Evolutionary conservation across 2,329 filamentous ascomycete species (phyloP).

Genomic region (Fusarium setosum): DNA sequence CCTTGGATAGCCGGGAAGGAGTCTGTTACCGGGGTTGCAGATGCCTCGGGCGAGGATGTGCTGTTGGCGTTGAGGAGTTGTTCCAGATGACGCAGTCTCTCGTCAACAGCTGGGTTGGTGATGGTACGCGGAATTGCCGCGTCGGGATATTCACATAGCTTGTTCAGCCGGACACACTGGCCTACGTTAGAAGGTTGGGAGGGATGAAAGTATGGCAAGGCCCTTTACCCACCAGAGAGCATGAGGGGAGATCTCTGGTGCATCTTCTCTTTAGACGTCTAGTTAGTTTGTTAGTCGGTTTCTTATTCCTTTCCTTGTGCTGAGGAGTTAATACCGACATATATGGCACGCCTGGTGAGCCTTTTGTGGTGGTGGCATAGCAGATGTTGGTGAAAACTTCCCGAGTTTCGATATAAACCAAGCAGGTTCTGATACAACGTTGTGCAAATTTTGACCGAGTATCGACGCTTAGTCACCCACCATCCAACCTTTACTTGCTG

Average conservation of each 20-base stretch:
- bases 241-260: slow-evolving; percentile 27
- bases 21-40: neutral
- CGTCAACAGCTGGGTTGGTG: neutral
- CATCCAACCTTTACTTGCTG: too few relatives aligned
- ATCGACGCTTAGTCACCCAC: too few relatives aligned
- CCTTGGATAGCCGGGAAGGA: neutral
- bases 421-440: too few relatives aligned
- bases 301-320: neutral
- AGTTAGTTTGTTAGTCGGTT: neutral
- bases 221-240: slow-evolving; percentile 26
- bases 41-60: neutral
- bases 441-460: too few relatives aligned
- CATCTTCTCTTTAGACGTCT: slow-evolving; percentile 35
- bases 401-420: too few relatives aligned
- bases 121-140: neutral
- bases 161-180: slow-evolving; percentile 10
- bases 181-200: neutral
- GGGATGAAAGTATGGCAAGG: too few relatives aligned
- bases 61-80: neutral
- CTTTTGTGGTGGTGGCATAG: neutral
- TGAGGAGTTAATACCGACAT: slow-evolving; percentile 6
- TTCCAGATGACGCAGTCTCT: neutral
- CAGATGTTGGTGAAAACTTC: neutral
- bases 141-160: slow-evolving; percentile 5
- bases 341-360: slow-evolving; percentile 10